These are phyloP conservation scores for Pochonia chlamydosporia DNA, from an alignment of 2,329 filamentous ascomycete species.

Conservation along the genomic window DNA sequence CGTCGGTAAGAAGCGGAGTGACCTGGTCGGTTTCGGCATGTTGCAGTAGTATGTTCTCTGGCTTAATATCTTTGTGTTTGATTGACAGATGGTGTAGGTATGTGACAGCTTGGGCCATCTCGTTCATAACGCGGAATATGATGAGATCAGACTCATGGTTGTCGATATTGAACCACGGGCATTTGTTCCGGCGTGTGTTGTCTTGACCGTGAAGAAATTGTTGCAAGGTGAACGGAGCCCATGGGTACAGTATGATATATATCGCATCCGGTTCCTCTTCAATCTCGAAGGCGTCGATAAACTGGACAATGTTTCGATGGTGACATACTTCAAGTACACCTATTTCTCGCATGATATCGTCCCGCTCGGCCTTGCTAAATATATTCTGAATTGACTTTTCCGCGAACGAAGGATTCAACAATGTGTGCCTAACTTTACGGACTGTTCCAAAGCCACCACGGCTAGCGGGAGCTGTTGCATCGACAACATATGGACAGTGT, in stretches of 20 bases:
- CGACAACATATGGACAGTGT: not conserved
- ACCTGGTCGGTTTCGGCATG: not conserved
- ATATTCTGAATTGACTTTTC: not conserved
- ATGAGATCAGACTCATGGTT: not conserved
- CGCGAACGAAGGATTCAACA: not conserved
- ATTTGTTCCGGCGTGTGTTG: not conserved
- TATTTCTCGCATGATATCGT: conserved; percentile 9
- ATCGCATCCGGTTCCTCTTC: not conserved
- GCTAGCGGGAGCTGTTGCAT: not conserved
- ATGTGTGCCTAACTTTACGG: not conserved
- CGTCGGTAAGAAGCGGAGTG: conserved; percentile 3
- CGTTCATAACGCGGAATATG: conserved; percentile 5
- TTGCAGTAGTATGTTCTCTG: conserved; percentile 11
- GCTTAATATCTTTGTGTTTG: conserved; percentile 14
- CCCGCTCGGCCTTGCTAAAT: not conserved
- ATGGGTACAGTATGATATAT: conserved; percentile 9
- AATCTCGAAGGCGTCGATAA: conserved; percentile 8
- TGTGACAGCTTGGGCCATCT: conserved; percentile 4
- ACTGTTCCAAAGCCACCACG: not conserved
- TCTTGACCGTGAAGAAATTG: not conserved
- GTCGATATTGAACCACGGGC: conserved; percentile 5
- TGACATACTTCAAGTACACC: conserved; percentile 5
- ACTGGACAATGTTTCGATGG: conserved; percentile 8
- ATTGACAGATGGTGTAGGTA: conserved; percentile 9
- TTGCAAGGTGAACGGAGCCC: conserved; percentile 9